phyloP scores from a whole-genome alignment of 805 yeast species.

The Metschnikowia dekortorum region DNA sequence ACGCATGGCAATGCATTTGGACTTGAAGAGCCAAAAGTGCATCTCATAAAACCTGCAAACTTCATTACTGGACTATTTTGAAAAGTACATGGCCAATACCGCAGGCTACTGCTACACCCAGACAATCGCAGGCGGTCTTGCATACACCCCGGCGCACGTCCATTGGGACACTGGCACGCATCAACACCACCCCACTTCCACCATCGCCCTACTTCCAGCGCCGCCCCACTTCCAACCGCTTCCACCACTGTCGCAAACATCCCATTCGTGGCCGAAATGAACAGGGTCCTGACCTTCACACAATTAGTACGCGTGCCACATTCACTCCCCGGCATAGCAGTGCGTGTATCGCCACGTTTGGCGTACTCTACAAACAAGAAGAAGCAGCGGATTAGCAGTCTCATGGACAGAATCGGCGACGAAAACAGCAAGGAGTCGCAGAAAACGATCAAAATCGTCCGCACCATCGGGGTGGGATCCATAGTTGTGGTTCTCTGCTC shows the following conservation, averaged over 20 bases:
- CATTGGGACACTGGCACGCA: not conserved
- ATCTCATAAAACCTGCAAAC: too few relatives aligned
- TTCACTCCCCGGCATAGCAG: not conserved
- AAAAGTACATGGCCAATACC: too few relatives aligned
- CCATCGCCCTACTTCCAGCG: too few relatives aligned
- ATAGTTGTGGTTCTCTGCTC: conserved; percentile 15
- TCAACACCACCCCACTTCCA: not conserved
- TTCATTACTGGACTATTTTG: too few relatives aligned
- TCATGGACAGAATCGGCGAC: conserved; percentile 29
- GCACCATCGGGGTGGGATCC: conserved; percentile 17
- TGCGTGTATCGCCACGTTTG: not conserved
- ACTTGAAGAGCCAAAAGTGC: too few relatives aligned
- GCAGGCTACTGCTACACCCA: too few relatives aligned
- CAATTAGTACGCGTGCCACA: not conserved
- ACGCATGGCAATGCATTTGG: too few relatives aligned
- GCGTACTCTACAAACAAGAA: conserved; percentile 9
- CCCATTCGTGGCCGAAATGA: not conserved
- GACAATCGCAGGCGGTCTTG: not conserved
- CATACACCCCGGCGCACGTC: not conserved
- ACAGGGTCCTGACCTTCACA: not conserved
- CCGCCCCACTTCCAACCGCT: too few relatives aligned
- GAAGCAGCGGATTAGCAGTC: conserved; percentile 20
- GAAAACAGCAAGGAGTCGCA: conserved; percentile 30
- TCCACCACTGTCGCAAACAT: too few relatives aligned
- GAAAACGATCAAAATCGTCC: conserved; percentile 22